Base-by-base conservation (phyloP, 202 grass and related monocot species). In the Brachypodium distachyon region DNA sequence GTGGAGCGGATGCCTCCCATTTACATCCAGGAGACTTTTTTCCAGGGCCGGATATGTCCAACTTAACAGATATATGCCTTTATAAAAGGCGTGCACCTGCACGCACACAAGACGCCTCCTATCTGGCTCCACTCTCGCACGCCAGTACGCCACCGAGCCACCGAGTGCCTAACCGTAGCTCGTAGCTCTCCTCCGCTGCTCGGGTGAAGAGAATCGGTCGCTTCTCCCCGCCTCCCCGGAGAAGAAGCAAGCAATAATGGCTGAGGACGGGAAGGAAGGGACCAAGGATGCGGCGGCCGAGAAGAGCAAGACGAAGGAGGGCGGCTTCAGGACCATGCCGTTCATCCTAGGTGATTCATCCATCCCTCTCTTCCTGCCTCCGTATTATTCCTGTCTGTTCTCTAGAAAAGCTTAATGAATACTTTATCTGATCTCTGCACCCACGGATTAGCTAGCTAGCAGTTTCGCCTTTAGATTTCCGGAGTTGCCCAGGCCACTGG, bases 311-410 rank as follows among this genome's bases (percentile, higher is more conserved):
- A 44, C 54, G 12, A 93, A 82, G 79, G 64, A 88, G 72, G 93
- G 90, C 11, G 93, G 93, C 54, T 86, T 90, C 70, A 90, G 66
- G 81, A 97, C 87, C 73, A 97, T 97, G 93, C 93, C 93, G 75
- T 93, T 97, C 69, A 93, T 93, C 67, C 85, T 97, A 43, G 93
- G 93, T 93, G 8, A 80, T n/a, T 36, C 31, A 54, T 31, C 18
- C 43, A 46, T n/a, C 23, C 27, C 27, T 16, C n/a, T n/a, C 27
- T 66, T 26, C 41, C 13, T 37, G 36, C 70, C 12, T 48, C 4
- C 18, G 6, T n/a, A 33, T 49, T n/a, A n/a, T 43, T 47, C 14
- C 16, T 3, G 2, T 31, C 0, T 49, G 3, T 69, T 59, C 26
- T 68, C 5, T 47, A 1, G 6, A 32, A 13, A 6, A 42, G 17